Evolutionary conservation across 2,329 filamentous ascomycete species (phyloP), one percentile per base, ranked within the genome.

Genomic region (Stagonosporopsis vannaccii): DNA sequence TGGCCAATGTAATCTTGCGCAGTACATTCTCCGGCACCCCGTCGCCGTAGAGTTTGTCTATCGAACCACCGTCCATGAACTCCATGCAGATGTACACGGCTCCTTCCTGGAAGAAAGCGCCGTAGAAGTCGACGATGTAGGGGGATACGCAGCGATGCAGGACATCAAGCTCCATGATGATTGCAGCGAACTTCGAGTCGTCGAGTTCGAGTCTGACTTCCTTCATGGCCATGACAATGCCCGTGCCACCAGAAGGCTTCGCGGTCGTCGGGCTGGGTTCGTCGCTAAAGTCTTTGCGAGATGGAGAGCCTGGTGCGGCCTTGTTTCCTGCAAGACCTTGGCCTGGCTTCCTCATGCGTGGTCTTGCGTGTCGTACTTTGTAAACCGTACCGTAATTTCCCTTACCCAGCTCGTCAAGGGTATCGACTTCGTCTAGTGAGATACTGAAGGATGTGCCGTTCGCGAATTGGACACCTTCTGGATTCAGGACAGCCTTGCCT

Each of bases 81-180:
- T 99, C 95, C 75, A 99, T 97, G 78, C 95, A 99, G 76, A 99
- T 98, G 77, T 99, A 99, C 1, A 99, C 95, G 0, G 95, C 95
- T 25, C 95, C 94, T 79, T 99, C 95, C 73, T 99, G 95, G 82
- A 97, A 99, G 75, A 99, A 99, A 5, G 95, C 95, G 0, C 95
- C 95, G 75, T 98, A 99, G 70, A 99, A 99, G 73, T 99, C 94
- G 75, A 99, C 95, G 66, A 99, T 98, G 77, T 94, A 97, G 0
- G 95, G 94, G 2, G 92, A 97, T 3, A 95, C 83, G 71, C 95
- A 99, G 67, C 95, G 90, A 78, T 99, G 95, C 2, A 99, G 82
- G 61, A 99, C 94, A 69, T 99, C 92, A 43, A 99, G 82, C 77
- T 99, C 95, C 85, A 98, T 99, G 68, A 98, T 90, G 71, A 99